Conservation (phyloP, 2,329 filamentous ascomycete species). For the Fusarium udum region DNA sequence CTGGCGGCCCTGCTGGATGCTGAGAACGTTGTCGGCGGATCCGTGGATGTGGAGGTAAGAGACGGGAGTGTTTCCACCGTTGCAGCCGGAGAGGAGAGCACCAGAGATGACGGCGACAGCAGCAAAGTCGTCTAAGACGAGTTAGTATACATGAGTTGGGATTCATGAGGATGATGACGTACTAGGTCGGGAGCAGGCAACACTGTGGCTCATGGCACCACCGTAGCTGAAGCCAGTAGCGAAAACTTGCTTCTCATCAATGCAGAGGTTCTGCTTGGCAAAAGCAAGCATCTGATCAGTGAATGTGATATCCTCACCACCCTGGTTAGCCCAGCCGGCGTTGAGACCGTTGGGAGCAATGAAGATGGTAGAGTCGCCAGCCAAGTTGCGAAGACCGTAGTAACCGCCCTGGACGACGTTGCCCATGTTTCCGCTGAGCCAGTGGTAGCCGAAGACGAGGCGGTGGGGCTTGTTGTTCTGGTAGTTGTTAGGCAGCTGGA, state of each 20-base stretch:
- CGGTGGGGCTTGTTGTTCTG: constrained; percentile 34
- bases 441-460: constrained; percentile 51
- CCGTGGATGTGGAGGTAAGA: constrained; percentile 54
- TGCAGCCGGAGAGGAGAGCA: constrained; percentile 48
- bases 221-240: constrained; percentile 58
- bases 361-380: constrained; percentile 53
- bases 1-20: constrained; percentile 46
- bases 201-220: constrained; percentile 53
- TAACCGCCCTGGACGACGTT: constrained; percentile 50
- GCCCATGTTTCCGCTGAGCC: constrained; percentile 51
- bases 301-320: constrained; percentile 54
- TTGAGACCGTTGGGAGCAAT: constrained; percentile 55
- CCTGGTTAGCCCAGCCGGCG: constrained; percentile 54
- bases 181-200: constrained; percentile 53
- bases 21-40: constrained; percentile 49
- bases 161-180: not conserved
- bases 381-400: constrained; percentile 52
- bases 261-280: constrained; percentile 53
- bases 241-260: constrained; percentile 54
- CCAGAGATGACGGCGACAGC: constrained; percentile 51
- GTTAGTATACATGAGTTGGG: not conserved
- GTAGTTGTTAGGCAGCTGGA: constrained; percentile 48
- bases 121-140: constrained; percentile 42
- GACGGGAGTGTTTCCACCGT: constrained; percentile 51
- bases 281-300: constrained; percentile 51